phyloP scores from a whole-genome alignment of 2,329 filamentous ascomycete genomes.

The Thelonectria blattea region DNA sequence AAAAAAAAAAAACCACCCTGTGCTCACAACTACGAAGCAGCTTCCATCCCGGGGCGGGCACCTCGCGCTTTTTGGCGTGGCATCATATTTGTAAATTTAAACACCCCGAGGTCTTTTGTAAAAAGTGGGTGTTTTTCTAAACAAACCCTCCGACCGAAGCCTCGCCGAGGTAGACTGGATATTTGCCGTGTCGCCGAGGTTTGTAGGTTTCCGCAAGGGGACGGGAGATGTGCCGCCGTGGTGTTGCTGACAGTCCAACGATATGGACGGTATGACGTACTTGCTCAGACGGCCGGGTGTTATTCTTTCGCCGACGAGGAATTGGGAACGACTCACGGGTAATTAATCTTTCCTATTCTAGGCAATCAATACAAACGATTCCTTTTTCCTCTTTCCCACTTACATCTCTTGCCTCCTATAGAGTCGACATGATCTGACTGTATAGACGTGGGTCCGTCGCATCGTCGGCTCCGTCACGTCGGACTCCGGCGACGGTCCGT shows the following conservation, averaged over 20 bases:
- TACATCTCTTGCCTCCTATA: background rate
- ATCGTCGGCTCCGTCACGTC: background rate
- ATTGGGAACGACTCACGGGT: background rate
- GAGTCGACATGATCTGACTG: background rate
- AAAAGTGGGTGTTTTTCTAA: background rate
- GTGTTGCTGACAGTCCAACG: too few relatives aligned
- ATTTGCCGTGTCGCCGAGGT: background rate
- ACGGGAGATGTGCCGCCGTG: background rate
- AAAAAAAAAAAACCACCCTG: too few relatives aligned
- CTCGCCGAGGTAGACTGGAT: background rate
- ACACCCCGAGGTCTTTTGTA: background rate
- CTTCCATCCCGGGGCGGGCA: conserved; percentile 40
- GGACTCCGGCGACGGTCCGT: background rate
- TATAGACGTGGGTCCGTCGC: background rate
- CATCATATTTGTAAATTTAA: background rate
- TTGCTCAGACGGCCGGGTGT: background rate
- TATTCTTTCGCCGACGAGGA: background rate
- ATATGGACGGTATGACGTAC: too few relatives aligned
- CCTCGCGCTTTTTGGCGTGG: too few relatives aligned
- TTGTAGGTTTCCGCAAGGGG: background rate
- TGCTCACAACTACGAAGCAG: conserved; percentile 49
- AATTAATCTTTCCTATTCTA: background rate
- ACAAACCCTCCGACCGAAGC: background rate
- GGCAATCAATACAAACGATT: too few relatives aligned
- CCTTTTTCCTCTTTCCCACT: too few relatives aligned